These are phyloP conservation scores for Vaccinium corymbosum DNA, from an alignment of 148 eudicot species.

Conservation along the genomic window DNA sequence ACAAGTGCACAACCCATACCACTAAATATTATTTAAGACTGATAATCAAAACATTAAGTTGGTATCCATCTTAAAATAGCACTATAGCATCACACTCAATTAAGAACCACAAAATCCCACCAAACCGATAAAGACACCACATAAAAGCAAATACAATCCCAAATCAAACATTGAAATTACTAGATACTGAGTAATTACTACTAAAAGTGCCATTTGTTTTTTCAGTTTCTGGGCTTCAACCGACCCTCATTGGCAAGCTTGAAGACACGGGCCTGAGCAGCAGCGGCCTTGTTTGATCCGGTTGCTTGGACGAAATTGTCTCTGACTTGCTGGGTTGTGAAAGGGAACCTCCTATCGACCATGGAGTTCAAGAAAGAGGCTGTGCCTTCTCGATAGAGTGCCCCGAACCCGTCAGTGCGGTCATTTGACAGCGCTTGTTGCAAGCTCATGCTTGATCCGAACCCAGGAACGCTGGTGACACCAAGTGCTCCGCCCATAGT, in stretches of 20 bases:
- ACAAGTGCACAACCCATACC: conserved; percentile 4
- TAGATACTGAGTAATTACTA: neutral
- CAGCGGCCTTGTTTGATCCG: conserved; percentile 61
- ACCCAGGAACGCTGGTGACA: conserved; percentile 42
- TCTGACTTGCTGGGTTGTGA: conserved; percentile 61
- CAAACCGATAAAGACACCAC: conserved; percentile 2
- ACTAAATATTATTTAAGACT: conserved; percentile 12
- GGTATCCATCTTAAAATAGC: conserved; percentile 7
- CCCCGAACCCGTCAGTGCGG: conserved; percentile 52
- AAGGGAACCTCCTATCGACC: conserved; percentile 54
- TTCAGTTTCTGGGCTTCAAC: conserved; percentile 36
- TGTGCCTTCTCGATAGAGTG: conserved; percentile 84
- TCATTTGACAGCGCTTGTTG: conserved; percentile 60
- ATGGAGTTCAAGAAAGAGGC: conserved; percentile 85
- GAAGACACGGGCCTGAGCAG: conserved; percentile 69
- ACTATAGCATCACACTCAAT: conserved; percentile 9
- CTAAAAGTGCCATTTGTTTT: neutral
- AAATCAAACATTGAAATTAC: conserved; percentile 9
- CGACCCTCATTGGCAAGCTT: conserved; percentile 80
- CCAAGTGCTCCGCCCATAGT: conserved; percentile 70
- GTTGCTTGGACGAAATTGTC: conserved; percentile 47
- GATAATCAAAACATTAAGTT: conserved; percentile 8
- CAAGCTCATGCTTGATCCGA: conserved; percentile 41
- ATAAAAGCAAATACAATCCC: neutral
- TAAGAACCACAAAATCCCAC: conserved; percentile 10